phyloP scores from a whole-genome alignment of 2,329 filamentous ascomycete genomes.

The Neopestalotiopsis clavispora region DNA sequence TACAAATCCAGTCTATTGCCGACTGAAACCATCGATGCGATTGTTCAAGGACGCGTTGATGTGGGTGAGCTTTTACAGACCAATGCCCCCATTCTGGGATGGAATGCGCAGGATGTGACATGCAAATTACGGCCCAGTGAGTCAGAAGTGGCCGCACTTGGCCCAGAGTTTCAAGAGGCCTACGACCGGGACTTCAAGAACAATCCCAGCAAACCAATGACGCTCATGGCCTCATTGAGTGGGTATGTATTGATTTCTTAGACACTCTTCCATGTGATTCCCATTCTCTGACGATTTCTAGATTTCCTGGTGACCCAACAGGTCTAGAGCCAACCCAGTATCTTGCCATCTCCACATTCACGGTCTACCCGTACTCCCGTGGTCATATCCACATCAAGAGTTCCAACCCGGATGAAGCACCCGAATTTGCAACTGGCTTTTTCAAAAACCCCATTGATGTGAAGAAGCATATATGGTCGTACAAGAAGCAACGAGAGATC shows the following conservation, averaged over 20 bases:
- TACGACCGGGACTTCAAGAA: slow-evolving; percentile 30
- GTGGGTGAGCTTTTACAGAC: slow-evolving; percentile 22
- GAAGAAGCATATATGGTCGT: slow-evolving; percentile 61
- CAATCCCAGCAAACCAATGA: slow-evolving; percentile 25
- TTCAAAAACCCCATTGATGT: slow-evolving; percentile 54
- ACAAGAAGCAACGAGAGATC: slow-evolving; percentile 66
- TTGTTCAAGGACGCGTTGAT: slow-evolving; percentile 17
- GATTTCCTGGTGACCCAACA: slow-evolving; percentile 1
- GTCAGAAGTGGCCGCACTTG: slow-evolving; percentile 26
- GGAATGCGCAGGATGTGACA: slow-evolving; percentile 27
- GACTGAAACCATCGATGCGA: slow-evolving; percentile 25
- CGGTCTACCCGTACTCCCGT: slow-evolving; percentile 61
- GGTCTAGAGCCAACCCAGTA: slow-evolving; percentile 43
- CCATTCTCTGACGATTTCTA: not conserved
- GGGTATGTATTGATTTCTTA: not conserved
- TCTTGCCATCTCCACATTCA: slow-evolving; percentile 54
- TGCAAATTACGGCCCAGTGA: slow-evolving; percentile 30
- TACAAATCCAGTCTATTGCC: slow-evolving; percentile 39
- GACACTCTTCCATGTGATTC: no score
- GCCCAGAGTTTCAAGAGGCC: slow-evolving; percentile 26
- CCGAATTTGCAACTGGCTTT: slow-evolving; percentile 61
- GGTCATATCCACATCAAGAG: slow-evolving; percentile 62
- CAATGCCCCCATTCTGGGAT: slow-evolving; percentile 24
- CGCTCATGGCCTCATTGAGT: slow-evolving; percentile 17
- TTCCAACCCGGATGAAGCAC: slow-evolving; percentile 38